phyloP scores from a whole-genome alignment of 2,329 filamentous ascomycete genomes.

The Periconia sp. region DNA sequence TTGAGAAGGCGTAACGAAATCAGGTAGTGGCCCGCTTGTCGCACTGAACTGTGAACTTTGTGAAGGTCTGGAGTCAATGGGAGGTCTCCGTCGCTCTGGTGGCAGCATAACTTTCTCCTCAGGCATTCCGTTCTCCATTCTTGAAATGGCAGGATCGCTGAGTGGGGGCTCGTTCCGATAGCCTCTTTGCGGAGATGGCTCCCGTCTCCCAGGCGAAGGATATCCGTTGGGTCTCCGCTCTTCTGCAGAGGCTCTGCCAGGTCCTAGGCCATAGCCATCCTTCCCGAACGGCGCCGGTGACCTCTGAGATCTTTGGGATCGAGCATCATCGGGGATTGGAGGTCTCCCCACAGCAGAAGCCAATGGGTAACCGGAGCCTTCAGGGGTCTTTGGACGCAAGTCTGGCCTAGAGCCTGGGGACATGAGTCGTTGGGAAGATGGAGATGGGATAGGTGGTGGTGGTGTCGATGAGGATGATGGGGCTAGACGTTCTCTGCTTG shows the following conservation, averaged over 20 bases:
- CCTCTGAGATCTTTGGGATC: constrained; percentile 30
- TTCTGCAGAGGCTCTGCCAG: constrained; percentile 25
- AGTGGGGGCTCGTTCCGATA: background rate
- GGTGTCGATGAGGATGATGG: constrained; percentile 18
- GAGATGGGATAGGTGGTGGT: constrained; percentile 24
- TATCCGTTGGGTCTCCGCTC: constrained; percentile 33
- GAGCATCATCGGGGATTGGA: constrained; percentile 30
- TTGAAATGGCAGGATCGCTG: constrained; percentile 10
- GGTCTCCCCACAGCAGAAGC: constrained; percentile 31
- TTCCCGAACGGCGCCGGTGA: constrained; percentile 30
- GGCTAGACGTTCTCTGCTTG: constrained; percentile 33
- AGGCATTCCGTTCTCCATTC: constrained; percentile 28
- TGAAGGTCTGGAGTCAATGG: constrained; percentile 58
- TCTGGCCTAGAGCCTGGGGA: constrained; percentile 46
- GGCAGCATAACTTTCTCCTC: constrained; percentile 39
- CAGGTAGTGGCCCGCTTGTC: constrained; percentile 22
- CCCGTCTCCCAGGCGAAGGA: constrained; percentile 25
- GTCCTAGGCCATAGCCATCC: constrained; percentile 16
- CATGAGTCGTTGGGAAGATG: constrained; percentile 34
- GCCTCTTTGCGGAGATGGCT: constrained; percentile 33
- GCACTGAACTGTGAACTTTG: constrained; percentile 27
- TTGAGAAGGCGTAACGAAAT: constrained; percentile 23
- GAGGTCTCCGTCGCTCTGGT: constrained; percentile 64
- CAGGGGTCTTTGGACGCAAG: constrained; percentile 39
- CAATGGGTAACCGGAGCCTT: constrained; percentile 24